Conservation (phyloP, 176 grass and related monocot species). For the Oropetium thomaeum region DNA sequence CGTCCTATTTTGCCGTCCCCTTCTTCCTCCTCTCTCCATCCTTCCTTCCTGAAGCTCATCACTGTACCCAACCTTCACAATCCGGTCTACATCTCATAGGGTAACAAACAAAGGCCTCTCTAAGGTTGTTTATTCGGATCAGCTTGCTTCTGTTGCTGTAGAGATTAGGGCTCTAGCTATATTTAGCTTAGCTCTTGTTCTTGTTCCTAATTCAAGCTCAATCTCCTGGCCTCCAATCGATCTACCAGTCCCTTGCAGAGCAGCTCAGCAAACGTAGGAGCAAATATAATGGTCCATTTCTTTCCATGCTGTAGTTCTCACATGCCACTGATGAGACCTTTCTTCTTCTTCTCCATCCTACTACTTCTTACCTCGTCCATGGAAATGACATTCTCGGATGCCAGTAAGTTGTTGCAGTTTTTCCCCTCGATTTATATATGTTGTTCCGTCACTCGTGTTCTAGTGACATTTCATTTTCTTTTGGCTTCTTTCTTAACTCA, state of each 20-base stretch:
- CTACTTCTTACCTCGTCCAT: conserved; percentile 33
- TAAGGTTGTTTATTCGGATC: background rate
- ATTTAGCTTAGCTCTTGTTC: background rate
- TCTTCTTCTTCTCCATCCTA: conserved; percentile 28
- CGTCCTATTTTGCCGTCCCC: conserved; percentile 21
- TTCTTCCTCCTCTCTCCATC: background rate
- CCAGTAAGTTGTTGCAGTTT: conserved; percentile 27
- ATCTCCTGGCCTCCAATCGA: no score
- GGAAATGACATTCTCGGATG: conserved; percentile 24
- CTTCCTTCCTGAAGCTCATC: background rate
- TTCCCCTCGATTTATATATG: background rate
- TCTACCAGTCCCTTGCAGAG: background rate
- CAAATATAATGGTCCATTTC: conserved; percentile 36
- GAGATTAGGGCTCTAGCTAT: background rate
- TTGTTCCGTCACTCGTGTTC: background rate
- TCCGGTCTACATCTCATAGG: background rate
- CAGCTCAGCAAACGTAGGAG: no score
- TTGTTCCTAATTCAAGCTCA: background rate
- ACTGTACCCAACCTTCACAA: background rate
- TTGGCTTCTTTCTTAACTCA: background rate
- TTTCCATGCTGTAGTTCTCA: conserved; percentile 28
- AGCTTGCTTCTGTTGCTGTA: background rate
- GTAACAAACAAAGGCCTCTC: background rate
- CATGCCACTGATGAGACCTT: conserved; percentile 7
- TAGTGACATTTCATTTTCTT: background rate